Conservation (phyloP, 2,329 filamentous ascomycete species). For the Ceratocystis lukuohia region DNA sequence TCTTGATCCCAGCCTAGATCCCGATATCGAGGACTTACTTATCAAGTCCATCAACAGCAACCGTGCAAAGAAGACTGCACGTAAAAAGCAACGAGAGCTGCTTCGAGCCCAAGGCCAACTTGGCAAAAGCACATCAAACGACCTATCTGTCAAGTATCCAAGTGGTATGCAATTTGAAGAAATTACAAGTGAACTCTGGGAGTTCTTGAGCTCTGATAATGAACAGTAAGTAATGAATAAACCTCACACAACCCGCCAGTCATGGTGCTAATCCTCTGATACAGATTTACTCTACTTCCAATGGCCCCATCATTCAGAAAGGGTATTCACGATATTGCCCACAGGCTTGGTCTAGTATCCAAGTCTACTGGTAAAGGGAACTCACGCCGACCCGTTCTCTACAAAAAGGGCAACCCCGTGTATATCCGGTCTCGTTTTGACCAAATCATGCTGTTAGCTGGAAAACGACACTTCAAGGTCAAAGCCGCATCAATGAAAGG, state of each 20-base stretch:
- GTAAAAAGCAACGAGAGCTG: conserved; percentile 57
- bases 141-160: conserved; percentile 44
- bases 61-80: conserved; percentile 54
- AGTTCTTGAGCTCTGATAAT: conserved; percentile 52
- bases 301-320: conserved; percentile 71
- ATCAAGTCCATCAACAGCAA: conserved; percentile 52
- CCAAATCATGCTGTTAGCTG: neutral
- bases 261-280: conserved; percentile 13
- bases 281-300: conserved; percentile 61
- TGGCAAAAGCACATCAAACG: conserved; percentile 49
- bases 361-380: conserved; percentile 66
- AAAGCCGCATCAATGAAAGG: conserved; percentile 4
- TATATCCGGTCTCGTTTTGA: neutral
- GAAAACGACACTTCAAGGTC: conserved; percentile 14
- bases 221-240: conserved; percentile 40
- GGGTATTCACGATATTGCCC: conserved; percentile 65
- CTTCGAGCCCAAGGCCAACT: conserved; percentile 53
- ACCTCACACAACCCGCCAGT: neutral
- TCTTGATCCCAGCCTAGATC: conserved; percentile 38
- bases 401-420: conserved; percentile 24
- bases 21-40: conserved; percentile 50
- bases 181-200: conserved; percentile 56
- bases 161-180: conserved; percentile 32
- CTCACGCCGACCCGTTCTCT: conserved; percentile 61
- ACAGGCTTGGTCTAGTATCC: conserved; percentile 63